Percentiles rank a stretch among this genome's conserved stretches.
Conservation (phyloP, 768 basidiomycete species). For the Amanita pseudoporphyria region DNA sequence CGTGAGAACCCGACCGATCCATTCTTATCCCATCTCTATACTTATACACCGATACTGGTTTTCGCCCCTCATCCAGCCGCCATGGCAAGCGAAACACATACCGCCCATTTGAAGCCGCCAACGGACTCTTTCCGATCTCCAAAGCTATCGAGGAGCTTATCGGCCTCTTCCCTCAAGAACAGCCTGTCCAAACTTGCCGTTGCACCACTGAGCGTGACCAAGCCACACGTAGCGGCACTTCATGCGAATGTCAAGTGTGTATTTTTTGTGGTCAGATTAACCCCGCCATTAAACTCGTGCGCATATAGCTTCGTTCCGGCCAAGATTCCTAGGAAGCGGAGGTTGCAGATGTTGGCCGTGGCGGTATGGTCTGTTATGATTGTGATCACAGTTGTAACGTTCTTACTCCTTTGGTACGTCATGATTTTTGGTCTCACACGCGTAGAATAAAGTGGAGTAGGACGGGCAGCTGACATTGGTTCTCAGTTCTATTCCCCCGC, state of each 20-base stretch:
- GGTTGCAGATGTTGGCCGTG: conserved; percentile 85
- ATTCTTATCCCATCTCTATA: neutral
- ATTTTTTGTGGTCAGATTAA: neutral
- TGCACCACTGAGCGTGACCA: conserved; percentile 36
- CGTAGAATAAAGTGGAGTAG: neutral
- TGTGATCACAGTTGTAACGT: conserved; percentile 51
- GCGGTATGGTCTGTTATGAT: conserved; percentile 84
- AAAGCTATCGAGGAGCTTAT: conserved; percentile 29
- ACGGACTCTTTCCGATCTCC: neutral
- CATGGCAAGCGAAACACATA: neutral
- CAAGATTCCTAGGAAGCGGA: conserved; percentile 74
- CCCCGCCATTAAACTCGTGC: neutral
- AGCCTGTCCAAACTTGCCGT: conserved; percentile 49
- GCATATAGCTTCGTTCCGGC: conserved; percentile 69
- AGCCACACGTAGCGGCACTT: conserved; percentile 54
- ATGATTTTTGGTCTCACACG: neutral
- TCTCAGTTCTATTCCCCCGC: conserved; percentile 70
- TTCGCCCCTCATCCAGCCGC: neutral
- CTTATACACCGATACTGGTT: neutral
- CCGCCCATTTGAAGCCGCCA: neutral
- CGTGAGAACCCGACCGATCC: neutral
- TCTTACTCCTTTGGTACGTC: conserved; percentile 77
- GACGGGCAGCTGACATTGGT: neutral
- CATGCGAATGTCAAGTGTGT: conserved; percentile 71
- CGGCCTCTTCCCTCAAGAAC: conserved; percentile 53